Percentiles rank a stretch among this genome's conserved stretches.
Conservation (phyloP, 345 rosid species). For the Eucalyptus erythrocorys region DNA sequence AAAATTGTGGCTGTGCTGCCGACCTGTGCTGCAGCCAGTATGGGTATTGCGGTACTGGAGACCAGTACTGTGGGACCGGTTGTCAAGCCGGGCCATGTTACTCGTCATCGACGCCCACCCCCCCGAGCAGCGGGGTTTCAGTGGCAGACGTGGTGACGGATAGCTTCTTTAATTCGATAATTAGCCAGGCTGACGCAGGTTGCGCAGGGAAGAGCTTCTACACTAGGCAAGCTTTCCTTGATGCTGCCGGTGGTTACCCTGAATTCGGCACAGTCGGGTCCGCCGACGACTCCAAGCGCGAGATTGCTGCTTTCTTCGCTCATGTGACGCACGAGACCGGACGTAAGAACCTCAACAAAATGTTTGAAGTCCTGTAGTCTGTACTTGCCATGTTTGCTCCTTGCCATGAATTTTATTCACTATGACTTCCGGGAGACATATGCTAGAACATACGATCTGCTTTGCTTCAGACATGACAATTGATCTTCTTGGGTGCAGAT, state of each 20-base stretch:
- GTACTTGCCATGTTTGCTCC: background rate
- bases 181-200: slow-evolving; percentile 24
- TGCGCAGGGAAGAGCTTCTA: slow-evolving; percentile 59
- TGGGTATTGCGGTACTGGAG: slow-evolving; percentile 27
- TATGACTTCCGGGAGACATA: too few relatives aligned
- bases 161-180: slow-evolving; percentile 44
- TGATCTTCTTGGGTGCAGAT: background rate
- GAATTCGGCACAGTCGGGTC: slow-evolving; percentile 50
- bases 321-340: slow-evolving; percentile 82
- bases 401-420: too few relatives aligned
- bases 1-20: slow-evolving; percentile 26
- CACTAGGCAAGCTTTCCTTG: slow-evolving; percentile 39
- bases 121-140: slow-evolving; percentile 6
- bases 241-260: slow-evolving; percentile 30
- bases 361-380: background rate
- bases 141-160: slow-evolving; percentile 35
- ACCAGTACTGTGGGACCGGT: slow-evolving; percentile 28
- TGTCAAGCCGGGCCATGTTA: slow-evolving; percentile 46
- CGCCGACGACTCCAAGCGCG: slow-evolving; percentile 41
- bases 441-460: background rate
- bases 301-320: slow-evolving; percentile 74
- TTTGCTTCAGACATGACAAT: background rate
- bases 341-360: slow-evolving; percentile 22
- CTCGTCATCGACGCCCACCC: slow-evolving; percentile 17
- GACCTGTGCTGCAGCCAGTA: slow-evolving; percentile 24